Base-by-base conservation (phyloP, 805 yeast species). In the Candida ficus region DNA sequence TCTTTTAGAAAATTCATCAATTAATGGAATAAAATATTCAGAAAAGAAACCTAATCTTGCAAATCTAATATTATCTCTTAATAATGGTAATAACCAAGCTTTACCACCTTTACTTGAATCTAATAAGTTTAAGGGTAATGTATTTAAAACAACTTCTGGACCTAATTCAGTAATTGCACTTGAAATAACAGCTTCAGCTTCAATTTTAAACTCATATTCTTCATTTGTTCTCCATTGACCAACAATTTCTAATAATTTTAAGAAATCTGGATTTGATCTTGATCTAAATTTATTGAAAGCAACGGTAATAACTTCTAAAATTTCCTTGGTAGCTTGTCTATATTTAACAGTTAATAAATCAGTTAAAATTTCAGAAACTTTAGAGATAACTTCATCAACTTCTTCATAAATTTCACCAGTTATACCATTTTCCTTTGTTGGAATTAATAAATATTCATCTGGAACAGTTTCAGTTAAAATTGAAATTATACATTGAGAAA, bases 61-160 rank as follows among this genome's bases (percentile, higher is more conserved):
- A 53, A 78, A 74, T 52, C 80, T 75, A 21, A 88, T 83, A 54
- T 86, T 80, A 54, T 90, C 97, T 65, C 97, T 82, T 46, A 93
- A 72, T 26, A 93, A 60, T 10, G 99, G 99, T 48, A 93, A 72
- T 52, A 93, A 57, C 97, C 98, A 93, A 34, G 97, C 97, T 58
- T 98, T 77, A 34, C 97, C 97, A n/a, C 80, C 73, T 32, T 72
- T 70, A 25, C 66, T 62, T 20, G 67, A 52, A 34, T 73, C 72
- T 23, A 71, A 69, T 52, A 93, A 70, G 56, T 91, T 88, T 55
- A 93, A 68, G 7, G 99, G 98, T 26, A 93, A 69, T 5, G 75
- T 67, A 34, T 75, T 62, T 45, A 91, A 65, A 3, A 93, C 93
- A 11, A 71, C 76, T 51, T 84, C 95, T 9, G 98, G 96, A 3